phyloP scores from a whole-genome alignment of 1,284 basidiomycete genomes.

The Ustilago loliicola region DNA sequence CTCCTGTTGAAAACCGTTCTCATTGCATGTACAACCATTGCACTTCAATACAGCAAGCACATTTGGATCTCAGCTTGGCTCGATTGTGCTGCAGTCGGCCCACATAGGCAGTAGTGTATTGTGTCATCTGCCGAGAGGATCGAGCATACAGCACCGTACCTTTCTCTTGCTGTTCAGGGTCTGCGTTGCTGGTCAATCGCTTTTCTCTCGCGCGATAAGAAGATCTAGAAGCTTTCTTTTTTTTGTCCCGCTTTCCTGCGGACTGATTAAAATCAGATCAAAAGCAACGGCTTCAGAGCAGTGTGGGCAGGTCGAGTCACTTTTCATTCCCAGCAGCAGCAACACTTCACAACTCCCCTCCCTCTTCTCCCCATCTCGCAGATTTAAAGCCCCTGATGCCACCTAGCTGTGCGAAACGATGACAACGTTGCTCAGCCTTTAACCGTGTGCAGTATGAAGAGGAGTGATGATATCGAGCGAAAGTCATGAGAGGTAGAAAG shows the following conservation, averaged over 20 bases:
- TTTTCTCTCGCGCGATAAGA: constrained; percentile 46
- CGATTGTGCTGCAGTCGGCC: neutral
- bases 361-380: no score
- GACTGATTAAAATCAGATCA: constrained; percentile 3
- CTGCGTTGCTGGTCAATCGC: neutral
- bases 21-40: constrained; percentile 8
- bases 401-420: neutral
- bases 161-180: neutral
- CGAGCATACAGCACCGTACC: no score
- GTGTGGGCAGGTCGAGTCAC: constrained; percentile 34
- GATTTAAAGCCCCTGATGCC: no score
- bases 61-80: neutral
- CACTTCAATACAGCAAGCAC: constrained; percentile 16
- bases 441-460: no score
- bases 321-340: constrained; percentile 7
- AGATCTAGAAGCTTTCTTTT: constrained; percentile 19
- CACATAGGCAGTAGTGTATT: no score
- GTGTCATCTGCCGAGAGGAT: neutral
- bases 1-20: neutral
- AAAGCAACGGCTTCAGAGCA: constrained; percentile 6
- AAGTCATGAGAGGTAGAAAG: neutral
- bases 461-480: neutral
- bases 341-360: neutral
- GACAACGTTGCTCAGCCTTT: neutral
- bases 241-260: neutral